These are phyloP conservation scores for Pulveroboletus frians DNA, from an alignment of 768 basidiomycete genomes.

Conservation along the genomic window DNA sequence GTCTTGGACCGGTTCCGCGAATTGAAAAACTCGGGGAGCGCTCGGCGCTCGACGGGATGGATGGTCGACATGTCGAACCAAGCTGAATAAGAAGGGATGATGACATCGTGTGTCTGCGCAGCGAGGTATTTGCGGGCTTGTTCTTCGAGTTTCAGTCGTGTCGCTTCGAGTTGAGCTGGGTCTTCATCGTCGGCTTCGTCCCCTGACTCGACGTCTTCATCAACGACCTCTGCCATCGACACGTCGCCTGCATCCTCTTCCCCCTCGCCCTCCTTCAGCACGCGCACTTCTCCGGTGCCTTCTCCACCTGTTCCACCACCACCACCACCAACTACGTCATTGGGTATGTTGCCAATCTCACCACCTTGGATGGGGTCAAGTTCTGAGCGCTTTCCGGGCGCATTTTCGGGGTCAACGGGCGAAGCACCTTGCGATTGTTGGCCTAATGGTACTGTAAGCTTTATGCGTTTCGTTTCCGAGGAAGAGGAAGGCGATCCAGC, in stretches of 20 bases:
- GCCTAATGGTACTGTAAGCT: slow-evolving; percentile 42
- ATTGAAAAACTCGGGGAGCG: slow-evolving; percentile 97
- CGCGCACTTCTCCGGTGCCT: slow-evolving; percentile 31
- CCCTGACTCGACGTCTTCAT: slow-evolving; percentile 71
- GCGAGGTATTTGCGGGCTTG: slow-evolving; percentile 93
- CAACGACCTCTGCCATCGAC: slow-evolving; percentile 74
- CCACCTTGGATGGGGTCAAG: slow-evolving; percentile 76
- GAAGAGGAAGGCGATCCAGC: slow-evolving; percentile 51
- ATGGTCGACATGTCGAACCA: slow-evolving; percentile 98
- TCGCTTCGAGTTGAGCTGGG: slow-evolving; percentile 76
- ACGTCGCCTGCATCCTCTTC: slow-evolving; percentile 68
- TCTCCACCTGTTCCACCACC: slow-evolving; percentile 12
- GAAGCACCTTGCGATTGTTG: slow-evolving; percentile 60
- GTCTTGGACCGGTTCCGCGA: slow-evolving; percentile 93
- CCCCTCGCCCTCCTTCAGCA: slow-evolving; percentile 51
- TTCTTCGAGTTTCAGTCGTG: slow-evolving; percentile 72
- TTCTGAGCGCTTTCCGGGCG: slow-evolving; percentile 83
- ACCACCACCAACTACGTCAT: slow-evolving; percentile 27
- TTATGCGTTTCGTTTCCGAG: slow-evolving; percentile 55
- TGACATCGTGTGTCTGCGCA: slow-evolving; percentile 93
- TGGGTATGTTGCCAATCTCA: slow-evolving; percentile 71
- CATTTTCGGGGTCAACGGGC: slow-evolving; percentile 72
- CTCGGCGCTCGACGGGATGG: slow-evolving; percentile 85
- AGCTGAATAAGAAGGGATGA: slow-evolving; percentile 94
- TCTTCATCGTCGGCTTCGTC: slow-evolving; percentile 86